Evolutionary conservation across 768 basidiomycete species (phyloP).

Genomic region (Tricholoma flavovirens): DNA sequence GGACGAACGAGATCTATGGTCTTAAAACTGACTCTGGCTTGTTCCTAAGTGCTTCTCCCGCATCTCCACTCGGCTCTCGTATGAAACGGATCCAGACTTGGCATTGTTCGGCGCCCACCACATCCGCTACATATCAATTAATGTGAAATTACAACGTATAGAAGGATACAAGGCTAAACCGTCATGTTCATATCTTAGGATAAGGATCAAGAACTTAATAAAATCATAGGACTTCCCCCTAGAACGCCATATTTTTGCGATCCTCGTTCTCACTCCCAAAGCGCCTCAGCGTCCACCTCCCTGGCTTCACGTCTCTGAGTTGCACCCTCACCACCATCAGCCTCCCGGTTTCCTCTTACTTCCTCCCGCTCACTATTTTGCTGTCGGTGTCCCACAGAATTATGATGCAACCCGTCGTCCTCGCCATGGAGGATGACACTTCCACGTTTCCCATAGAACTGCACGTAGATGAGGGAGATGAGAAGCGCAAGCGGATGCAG

Average conservation of each 20-base stretch:
- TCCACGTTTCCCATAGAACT: conserved; percentile 16
- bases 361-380: not conserved
- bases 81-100: too few species aligned
- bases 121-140: too few species aligned
- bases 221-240: too few species aligned
- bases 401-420: conserved; percentile 13
- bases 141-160: too few species aligned
- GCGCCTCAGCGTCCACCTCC: conserved; percentile 16
- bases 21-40: too few species aligned
- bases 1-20: too few species aligned
- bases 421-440: conserved; percentile 18
- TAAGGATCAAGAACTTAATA: too few species aligned
- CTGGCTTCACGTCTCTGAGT: conserved; percentile 1
- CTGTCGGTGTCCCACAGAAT: not conserved
- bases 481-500: conserved; percentile 60
- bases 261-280: conserved; percentile 10
- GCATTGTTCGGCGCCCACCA: too few species aligned
- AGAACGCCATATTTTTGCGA: not conserved
- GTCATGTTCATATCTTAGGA: too few species aligned
- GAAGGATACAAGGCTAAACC: too few species aligned
- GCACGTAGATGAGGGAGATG: conserved; percentile 35
- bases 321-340: not conserved
- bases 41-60: too few species aligned
- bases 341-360: not conserved
- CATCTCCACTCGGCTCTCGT: too few species aligned